Conservation (phyloP, 371 early-diverging fungal genomes). For the Mortierella sp. region DNA sequence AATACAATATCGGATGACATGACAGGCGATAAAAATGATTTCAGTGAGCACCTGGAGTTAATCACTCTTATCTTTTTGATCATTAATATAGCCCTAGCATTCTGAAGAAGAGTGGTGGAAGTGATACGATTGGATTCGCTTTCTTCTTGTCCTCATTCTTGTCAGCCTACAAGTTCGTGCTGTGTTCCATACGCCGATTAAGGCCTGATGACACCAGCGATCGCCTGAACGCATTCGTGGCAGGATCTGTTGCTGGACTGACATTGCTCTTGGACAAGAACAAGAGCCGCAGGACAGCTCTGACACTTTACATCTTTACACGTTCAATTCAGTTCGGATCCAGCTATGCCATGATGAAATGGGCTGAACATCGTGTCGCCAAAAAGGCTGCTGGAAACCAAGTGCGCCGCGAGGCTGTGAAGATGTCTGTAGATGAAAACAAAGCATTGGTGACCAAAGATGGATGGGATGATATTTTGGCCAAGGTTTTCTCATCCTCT, state of each 20-base stretch:
- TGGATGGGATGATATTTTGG: slow-evolving; percentile 68
- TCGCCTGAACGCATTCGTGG: slow-evolving; percentile 79
- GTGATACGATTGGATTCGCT: slow-evolving; percentile 85
- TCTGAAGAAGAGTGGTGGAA: slow-evolving; percentile 69
- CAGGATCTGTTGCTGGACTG: slow-evolving; percentile 83
- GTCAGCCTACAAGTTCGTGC: slow-evolving; percentile 80
- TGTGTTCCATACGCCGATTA: slow-evolving; percentile 77
- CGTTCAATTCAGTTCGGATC: slow-evolving; percentile 81
- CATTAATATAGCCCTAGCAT: slow-evolving; percentile 60
- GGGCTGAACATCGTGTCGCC: slow-evolving; percentile 62
- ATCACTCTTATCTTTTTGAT: neutral
- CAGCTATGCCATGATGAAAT: slow-evolving; percentile 75
- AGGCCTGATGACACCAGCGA: slow-evolving; percentile 67
- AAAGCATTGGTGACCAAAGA: slow-evolving; percentile 22
- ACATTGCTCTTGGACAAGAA: slow-evolving; percentile 79
- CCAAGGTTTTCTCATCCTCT: slow-evolving; percentile 63
- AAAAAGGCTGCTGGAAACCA: slow-evolving; percentile 27
- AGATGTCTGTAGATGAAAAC: slow-evolving; percentile 17
- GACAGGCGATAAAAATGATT: too few species aligned
- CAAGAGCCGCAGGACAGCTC: slow-evolving; percentile 76
- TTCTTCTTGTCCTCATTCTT: slow-evolving; percentile 85
- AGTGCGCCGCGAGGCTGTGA: slow-evolving; percentile 23
- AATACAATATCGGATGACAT: neutral
- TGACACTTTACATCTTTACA: slow-evolving; percentile 84
- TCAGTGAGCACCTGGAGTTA: neutral